Conservation (phyloP, 768 basidiomycete species). For the Kwoniella bestiolae region DNA sequence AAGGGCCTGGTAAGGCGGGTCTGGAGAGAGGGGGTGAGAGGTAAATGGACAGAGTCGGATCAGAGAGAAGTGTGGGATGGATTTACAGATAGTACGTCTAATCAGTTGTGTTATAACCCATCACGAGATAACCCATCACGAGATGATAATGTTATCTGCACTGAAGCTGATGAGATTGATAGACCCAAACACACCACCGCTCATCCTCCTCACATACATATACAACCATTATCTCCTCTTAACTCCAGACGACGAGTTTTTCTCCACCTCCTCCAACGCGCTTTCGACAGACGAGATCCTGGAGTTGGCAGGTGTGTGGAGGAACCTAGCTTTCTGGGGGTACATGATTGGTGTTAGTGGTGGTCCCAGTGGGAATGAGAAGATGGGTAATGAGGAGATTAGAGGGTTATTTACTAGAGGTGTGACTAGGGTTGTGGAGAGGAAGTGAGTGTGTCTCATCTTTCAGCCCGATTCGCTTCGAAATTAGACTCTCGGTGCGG, state of each 20-base stretch:
- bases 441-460: constrained; percentile 70
- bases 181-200: constrained; percentile 62
- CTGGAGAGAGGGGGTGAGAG: constrained; percentile 64
- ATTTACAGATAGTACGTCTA: constrained; percentile 54
- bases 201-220: constrained; percentile 78
- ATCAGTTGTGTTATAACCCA: too few relatives aligned
- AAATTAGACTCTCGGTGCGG: neutral
- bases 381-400: constrained; percentile 67
- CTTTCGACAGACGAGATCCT: constrained; percentile 79
- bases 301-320: constrained; percentile 72
- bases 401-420: constrained; percentile 77
- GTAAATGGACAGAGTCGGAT: constrained; percentile 32
- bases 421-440: constrained; percentile 77
- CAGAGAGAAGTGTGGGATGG: constrained; percentile 30
- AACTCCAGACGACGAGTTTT: constrained; percentile 97
- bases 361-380: neutral
- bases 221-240: constrained; percentile 84
- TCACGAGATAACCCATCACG: too few relatives aligned
- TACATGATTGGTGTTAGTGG: constrained; percentile 67
- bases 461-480: neutral
- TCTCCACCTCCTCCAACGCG: constrained; percentile 65
- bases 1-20: constrained; percentile 61
- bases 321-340: constrained; percentile 82
- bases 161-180: too few relatives aligned
- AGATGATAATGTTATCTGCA: neutral